A percentile compares a stretch with the other conserved stretches of the same genome.
phyloP scores from a whole-genome alignment of 371 early-diverging fungal species.

The Amoeboaphelidium protococcarum region DNA sequence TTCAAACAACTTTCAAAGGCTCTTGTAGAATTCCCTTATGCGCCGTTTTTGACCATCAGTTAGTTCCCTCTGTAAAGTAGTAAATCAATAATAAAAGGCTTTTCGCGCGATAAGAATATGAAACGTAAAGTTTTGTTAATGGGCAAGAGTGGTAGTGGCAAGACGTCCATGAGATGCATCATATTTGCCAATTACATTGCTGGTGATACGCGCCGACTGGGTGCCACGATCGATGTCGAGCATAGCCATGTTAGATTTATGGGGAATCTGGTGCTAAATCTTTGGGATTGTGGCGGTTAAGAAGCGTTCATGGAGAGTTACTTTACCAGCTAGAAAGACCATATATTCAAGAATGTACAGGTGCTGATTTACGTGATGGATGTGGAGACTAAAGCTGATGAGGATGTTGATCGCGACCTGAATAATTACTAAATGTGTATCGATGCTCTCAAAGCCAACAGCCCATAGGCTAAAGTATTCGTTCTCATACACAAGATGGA shows the following conservation, averaged over 20 bases:
- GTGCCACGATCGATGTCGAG: constrained; percentile 89
- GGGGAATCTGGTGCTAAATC: constrained; percentile 69
- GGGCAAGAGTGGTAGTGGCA: constrained; percentile 91
- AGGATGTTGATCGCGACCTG: constrained; percentile 68
- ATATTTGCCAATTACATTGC: constrained; percentile 91
- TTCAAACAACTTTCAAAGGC: not conserved
- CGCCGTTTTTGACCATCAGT: not conserved
- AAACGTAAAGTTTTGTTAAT: constrained; percentile 54
- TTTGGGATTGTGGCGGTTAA: constrained; percentile 80
- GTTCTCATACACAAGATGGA: constrained; percentile 92
- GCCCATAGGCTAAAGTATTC: constrained; percentile 70
- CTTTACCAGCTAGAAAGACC: constrained; percentile 64
- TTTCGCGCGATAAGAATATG: not conserved
- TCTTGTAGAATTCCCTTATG: not conserved
- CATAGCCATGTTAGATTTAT: constrained; percentile 80
- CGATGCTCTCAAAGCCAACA: constrained; percentile 47
- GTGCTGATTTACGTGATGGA: constrained; percentile 92
- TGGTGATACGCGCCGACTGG: constrained; percentile 70
- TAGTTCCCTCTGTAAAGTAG: not conserved
- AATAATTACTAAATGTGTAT: constrained; percentile 67
- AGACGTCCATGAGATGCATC: constrained; percentile 92
- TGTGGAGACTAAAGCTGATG: constrained; percentile 33
- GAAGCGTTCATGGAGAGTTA: constrained; percentile 90
- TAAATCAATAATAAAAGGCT: not conserved
- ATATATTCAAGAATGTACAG: constrained; percentile 89